Conservation (phyloP, 2,329 filamentous ascomycete genomes). For the Lasiodiplodia sp. region DNA sequence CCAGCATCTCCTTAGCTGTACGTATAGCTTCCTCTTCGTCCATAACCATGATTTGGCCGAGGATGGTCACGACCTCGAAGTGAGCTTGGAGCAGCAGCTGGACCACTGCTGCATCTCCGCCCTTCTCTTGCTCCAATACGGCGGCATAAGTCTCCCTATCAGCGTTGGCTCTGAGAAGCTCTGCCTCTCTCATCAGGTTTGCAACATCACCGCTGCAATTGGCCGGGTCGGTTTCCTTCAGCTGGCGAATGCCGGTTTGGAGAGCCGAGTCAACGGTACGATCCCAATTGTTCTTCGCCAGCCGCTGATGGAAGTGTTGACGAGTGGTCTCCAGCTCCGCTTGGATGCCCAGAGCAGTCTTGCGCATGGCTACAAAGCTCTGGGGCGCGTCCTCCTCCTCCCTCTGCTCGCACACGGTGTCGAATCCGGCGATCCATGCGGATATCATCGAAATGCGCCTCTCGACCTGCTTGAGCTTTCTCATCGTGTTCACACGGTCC, state of each 20-base stretch:
- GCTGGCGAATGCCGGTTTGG: conserved; percentile 80
- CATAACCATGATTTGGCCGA: conserved; percentile 83
- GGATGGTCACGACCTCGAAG: conserved; percentile 86
- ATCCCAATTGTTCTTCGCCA: conserved; percentile 86
- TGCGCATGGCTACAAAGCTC: conserved; percentile 77
- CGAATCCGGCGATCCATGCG: conserved; percentile 92
- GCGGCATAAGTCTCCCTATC: conserved; percentile 79
- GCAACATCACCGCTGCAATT: conserved; percentile 72
- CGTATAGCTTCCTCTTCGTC: conserved; percentile 82
- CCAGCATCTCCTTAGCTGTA: conserved; percentile 78
- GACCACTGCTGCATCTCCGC: conserved; percentile 76
- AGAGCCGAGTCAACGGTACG: conserved; percentile 85
- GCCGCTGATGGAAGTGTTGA: conserved; percentile 85
- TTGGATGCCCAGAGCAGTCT: conserved; percentile 86
- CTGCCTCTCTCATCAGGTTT: conserved; percentile 79
- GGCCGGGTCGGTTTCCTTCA: conserved; percentile 72
- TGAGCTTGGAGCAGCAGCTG: conserved; percentile 88
- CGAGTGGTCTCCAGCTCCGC: conserved; percentile 88
- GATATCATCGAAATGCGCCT: conserved; percentile 85
- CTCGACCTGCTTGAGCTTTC: conserved; percentile 82
- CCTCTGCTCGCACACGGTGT: conserved; percentile 75
- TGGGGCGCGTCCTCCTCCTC: conserved; percentile 71
- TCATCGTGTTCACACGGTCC: conserved; percentile 80
- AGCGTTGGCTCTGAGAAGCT: conserved; percentile 83
- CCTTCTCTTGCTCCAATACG: conserved; percentile 83